These are phyloP conservation scores for Penicillium silybi DNA, from an alignment of 495 filamentous ascomycete species.

Conservation along the genomic window DNA sequence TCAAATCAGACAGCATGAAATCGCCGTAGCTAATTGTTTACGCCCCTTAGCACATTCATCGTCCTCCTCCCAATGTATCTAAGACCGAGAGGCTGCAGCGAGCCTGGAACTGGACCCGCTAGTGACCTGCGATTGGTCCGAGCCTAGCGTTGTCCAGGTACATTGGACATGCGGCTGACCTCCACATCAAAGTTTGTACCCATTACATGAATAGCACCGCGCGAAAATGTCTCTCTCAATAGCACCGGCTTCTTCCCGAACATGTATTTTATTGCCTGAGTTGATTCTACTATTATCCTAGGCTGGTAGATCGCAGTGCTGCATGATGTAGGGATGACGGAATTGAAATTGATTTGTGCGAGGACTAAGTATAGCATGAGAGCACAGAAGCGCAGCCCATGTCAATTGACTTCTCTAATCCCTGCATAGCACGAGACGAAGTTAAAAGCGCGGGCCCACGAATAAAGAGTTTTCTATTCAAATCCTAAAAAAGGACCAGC, in stretches of 20 bases:
- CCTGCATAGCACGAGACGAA: background rate
- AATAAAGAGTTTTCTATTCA: background rate
- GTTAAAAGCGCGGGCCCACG: background rate
- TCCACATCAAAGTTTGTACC: conserved; percentile 20
- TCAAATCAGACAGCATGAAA: no score
- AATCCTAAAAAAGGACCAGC: background rate
- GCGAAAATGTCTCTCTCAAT: conserved; percentile 29
- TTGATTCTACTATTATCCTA: background rate
- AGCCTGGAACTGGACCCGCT: conserved; percentile 15
- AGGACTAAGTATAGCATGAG: background rate
- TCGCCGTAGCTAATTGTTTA: no score
- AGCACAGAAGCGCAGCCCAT: background rate
- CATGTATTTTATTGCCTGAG: conserved; percentile 2
- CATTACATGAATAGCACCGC: conserved; percentile 10
- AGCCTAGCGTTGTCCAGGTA: conserved; percentile 18
- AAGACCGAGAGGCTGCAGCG: background rate
- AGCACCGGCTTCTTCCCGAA: background rate
- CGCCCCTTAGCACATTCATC: no score
- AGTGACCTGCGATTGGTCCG: conserved; percentile 6
- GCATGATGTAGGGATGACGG: background rate
- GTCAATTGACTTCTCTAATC: background rate
- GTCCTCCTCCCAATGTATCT: background rate
- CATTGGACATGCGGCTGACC: conserved; percentile 20
- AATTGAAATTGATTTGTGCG: background rate
- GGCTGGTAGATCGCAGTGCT: background rate